Evolutionary conservation across 805 yeast species (phyloP), one percentile per base, ranked within the genome.

Genomic region (Sugiyamaella qingdaonensis): DNA sequence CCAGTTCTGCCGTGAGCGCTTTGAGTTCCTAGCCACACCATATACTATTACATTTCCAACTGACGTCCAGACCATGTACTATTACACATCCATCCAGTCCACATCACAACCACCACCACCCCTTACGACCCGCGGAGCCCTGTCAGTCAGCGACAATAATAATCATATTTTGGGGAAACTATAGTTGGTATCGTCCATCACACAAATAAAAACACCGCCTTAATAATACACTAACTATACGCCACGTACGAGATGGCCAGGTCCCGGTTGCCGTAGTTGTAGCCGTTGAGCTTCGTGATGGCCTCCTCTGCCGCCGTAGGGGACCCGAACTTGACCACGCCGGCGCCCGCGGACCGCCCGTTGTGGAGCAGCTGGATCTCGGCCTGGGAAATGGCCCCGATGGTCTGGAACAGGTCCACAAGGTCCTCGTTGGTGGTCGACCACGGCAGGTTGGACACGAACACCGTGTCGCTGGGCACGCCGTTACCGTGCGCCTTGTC

Each of bases 391-490:
- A 92, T 88, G 47, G 78, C 73, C 19, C 96, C 96, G 51, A 90
- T 80, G 35, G 92, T 85, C 66, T 85, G 92, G 67, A 91, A 91
- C 54, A 92, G 77, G 60, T 91, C 97, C 58, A 76, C 80, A 59
- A 92, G 77, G 69, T 92, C 97, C 54, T 85, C 83, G 59, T 84
- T 83, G 32, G 89, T 81, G n/a, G 97, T 91, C 49, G 90, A 85
- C 77, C 81, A 88, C 31, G 98, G 98, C 64, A 92, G 74, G 73
- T 92, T 92, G 44, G 77, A 78, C 19, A 86, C 90, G 65, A 72
- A 86, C 44, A 92, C 78, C 19, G 79, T 75, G 33, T 74, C 79
- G 48, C 82, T 84, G 48, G 80, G 81, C 37, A 72, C 78, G 42
- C 88, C 89, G 44, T 76, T 72, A 1, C 85, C 87, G 4, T 29